These are phyloP conservation scores for Colletotrichum sp. DNA, from an alignment of 2,329 filamentous ascomycete genomes.

Conservation along the genomic window DNA sequence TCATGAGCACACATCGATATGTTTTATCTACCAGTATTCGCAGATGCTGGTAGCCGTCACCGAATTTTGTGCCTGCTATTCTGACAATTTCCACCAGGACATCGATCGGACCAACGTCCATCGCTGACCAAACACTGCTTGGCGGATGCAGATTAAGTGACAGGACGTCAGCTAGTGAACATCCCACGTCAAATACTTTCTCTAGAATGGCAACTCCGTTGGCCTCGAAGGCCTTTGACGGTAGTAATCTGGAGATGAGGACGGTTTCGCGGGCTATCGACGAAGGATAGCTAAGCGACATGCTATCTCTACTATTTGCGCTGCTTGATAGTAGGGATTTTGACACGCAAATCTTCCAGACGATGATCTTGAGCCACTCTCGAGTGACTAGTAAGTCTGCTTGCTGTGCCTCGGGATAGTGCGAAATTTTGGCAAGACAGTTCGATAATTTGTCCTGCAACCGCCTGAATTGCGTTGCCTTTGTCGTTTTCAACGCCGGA, in stretches of 20 bases:
- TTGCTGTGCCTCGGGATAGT: slow-evolving; percentile 23
- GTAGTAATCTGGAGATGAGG: slow-evolving; percentile 23
- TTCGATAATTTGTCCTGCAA: background rate
- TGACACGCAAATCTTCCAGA: slow-evolving; percentile 31
- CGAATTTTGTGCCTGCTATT: background rate
- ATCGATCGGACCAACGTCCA: background rate
- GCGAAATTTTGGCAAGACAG: slow-evolving; percentile 1
- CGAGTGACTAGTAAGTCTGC: slow-evolving; percentile 29
- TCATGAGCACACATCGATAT: background rate
- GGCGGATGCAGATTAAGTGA: background rate
- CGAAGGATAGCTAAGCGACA: slow-evolving; percentile 29
- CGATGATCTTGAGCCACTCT: slow-evolving; percentile 30
- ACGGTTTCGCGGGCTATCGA: slow-evolving; percentile 30
- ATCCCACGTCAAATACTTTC: slow-evolving; percentile 37
- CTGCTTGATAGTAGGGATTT: slow-evolving; percentile 20
- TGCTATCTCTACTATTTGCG: slow-evolving; percentile 22
- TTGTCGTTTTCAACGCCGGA: background rate
- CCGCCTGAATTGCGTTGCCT: background rate
- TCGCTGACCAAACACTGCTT: background rate
- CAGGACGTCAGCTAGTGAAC: slow-evolving; percentile 32
- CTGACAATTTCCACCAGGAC: background rate
- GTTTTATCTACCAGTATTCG: background rate
- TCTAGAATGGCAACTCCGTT: slow-evolving; percentile 37
- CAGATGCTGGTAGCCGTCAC: background rate
- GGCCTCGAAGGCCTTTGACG: slow-evolving; percentile 31